A percentile compares a stretch with the other conserved stretches of the same genome.
phyloP scores from a whole-genome alignment of 2,329 filamentous ascomycete genomes.

The Magnaporthiopsis rhizophila region DNA sequence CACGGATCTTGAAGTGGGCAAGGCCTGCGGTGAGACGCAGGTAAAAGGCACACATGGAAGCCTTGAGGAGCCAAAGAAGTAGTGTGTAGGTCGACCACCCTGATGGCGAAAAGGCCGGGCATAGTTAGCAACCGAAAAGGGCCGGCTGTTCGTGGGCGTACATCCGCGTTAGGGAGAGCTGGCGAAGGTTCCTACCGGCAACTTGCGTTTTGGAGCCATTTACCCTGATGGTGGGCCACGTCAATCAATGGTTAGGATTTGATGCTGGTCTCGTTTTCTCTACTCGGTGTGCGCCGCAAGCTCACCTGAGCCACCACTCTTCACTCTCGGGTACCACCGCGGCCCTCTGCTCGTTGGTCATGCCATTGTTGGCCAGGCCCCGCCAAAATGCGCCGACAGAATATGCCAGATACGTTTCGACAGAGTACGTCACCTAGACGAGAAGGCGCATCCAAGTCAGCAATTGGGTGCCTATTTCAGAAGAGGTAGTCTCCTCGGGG shows the following conservation, averaged over 20 bases:
- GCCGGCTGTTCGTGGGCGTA: not conserved
- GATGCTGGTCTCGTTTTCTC: not conserved
- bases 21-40: constrained; percentile 23
- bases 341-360: constrained; percentile 21
- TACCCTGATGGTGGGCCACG: constrained; percentile 15
- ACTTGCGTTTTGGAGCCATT: constrained; percentile 28
- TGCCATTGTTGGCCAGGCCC: constrained; percentile 25
- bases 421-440: constrained; percentile 11
- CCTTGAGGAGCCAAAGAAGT: constrained; percentile 19
- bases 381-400: constrained; percentile 19
- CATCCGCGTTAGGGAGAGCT: not conserved
- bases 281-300: not conserved
- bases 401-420: constrained; percentile 22
- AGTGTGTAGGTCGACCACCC: constrained; percentile 19
- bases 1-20: constrained; percentile 16
- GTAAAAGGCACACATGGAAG: constrained; percentile 23
- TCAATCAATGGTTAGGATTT: not conserved
- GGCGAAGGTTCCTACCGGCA: constrained; percentile 10
- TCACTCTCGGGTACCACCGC: constrained; percentile 18
- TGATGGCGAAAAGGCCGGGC: not conserved
- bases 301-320: constrained; percentile 22
- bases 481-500: not conserved
- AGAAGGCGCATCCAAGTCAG: not conserved
- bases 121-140: not conserved
- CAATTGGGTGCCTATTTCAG: not conserved